A percentile compares a stretch with the other conserved stretches of the same genome.
These are phyloP conservation scores for Glycine soja DNA, from an alignment of 306 rosid species.

Conservation along the genomic window DNA sequence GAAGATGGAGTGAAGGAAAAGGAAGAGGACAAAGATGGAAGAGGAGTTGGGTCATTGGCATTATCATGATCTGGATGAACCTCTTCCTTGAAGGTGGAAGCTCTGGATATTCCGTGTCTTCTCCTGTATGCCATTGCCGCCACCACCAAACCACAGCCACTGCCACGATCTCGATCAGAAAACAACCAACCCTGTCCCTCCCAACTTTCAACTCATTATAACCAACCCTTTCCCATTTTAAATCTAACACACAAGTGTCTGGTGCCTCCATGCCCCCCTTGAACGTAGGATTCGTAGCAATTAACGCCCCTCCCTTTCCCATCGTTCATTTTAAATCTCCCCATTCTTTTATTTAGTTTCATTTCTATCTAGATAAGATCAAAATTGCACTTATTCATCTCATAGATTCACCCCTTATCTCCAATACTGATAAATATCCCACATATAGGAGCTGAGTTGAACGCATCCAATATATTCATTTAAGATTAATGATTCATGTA, in stretches of 20 bases:
- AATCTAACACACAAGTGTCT: conserved; percentile 39
- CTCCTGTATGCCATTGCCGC: conserved; percentile 78
- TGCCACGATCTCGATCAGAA: conserved; percentile 1
- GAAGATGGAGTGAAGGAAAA: conserved; percentile 49
- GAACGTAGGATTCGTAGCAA: conserved; percentile 47
- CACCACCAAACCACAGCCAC: conserved; percentile 19
- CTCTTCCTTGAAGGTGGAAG: conserved; percentile 87
- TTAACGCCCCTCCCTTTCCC: conserved; percentile 11
- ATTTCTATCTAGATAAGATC: no score
- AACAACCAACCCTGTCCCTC: neutral
- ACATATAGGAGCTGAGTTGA: no score
- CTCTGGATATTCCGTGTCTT: conserved; percentile 70
- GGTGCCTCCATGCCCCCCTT: conserved; percentile 22
- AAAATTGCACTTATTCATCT: no score
- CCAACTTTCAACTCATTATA: conserved; percentile 23
- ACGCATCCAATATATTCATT: no score
- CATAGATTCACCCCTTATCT: no score
- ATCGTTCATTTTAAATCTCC: no score
- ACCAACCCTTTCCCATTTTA: conserved; percentile 30
- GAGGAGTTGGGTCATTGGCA: neutral
- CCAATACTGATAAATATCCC: no score
- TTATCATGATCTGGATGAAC: conserved; percentile 2
- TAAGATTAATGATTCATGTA: no score
- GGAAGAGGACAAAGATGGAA: conserved; percentile 37
- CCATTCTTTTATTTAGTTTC: no score